phyloP scores from a whole-genome alignment of 768 basidiomycete genomes.

The Roridomyces roridus region DNA sequence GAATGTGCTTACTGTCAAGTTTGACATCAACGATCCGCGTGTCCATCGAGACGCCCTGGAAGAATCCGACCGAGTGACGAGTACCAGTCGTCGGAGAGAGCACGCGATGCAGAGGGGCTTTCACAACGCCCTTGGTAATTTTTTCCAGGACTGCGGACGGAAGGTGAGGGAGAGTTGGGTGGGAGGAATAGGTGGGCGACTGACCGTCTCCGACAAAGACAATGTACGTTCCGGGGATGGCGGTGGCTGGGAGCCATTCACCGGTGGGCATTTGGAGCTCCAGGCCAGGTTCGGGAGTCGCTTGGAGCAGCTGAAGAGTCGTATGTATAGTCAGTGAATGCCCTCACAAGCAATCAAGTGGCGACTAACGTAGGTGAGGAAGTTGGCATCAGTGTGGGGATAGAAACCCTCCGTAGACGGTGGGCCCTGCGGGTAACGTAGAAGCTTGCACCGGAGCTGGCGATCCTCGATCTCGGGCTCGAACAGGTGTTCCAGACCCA shows the following conservation, averaged over 20 bases:
- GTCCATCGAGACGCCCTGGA: conserved; percentile 23
- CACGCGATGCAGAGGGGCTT: conserved; percentile 21
- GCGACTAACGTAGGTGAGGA: conserved; percentile 21
- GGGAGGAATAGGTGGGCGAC: too few species aligned
- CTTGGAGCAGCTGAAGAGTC: conserved; percentile 10
- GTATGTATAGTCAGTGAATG: not conserved
- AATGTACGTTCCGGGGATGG: conserved; percentile 20
- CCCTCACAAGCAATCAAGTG: not conserved
- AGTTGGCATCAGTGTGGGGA: conserved; percentile 20
- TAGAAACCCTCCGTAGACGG: conserved; percentile 14
- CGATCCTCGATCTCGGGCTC: conserved; percentile 16
- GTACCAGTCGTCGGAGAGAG: conserved; percentile 19
- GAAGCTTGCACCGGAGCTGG: conserved; percentile 25
- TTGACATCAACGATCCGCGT: conserved; percentile 16
- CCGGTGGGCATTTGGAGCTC: conserved; percentile 11
- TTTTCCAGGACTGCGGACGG: conserved; percentile 23
- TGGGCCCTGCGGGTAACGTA: conserved; percentile 15
- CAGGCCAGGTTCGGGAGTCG: conserved; percentile 14
- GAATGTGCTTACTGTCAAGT: conserved; percentile 20
- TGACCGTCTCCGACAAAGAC: conserved; percentile 15
- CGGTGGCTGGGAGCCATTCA: conserved; percentile 16
- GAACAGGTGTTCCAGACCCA: conserved; percentile 15
- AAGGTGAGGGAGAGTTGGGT: too few species aligned
- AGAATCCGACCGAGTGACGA: conserved; percentile 23
- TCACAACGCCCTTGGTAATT: conserved; percentile 15